Conservation (phyloP, 768 basidiomycete species). For the Phanerochaete sordida region DNA sequence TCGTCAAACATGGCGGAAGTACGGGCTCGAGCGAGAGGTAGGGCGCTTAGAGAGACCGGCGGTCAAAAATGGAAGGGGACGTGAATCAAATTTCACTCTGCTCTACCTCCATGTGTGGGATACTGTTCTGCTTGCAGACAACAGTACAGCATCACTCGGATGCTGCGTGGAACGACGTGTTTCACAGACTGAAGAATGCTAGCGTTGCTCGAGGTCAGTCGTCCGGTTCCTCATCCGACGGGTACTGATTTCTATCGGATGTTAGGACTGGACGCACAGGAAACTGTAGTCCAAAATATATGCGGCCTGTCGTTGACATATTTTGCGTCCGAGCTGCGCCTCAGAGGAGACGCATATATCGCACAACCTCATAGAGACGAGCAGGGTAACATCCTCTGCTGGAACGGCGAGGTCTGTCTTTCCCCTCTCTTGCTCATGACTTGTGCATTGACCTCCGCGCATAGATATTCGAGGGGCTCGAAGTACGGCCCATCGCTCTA, state of each 20-base stretch:
- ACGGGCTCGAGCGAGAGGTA: too few relatives aligned
- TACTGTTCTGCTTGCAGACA: constrained; percentile 40
- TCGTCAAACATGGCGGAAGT: too few relatives aligned
- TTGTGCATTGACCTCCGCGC: background rate
- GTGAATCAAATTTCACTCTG: constrained; percentile 2
- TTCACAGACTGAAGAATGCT: constrained; percentile 37
- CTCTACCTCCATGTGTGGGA: constrained; percentile 59
- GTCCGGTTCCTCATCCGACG: background rate
- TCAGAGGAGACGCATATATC: constrained; percentile 57
- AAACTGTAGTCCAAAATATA: constrained; percentile 24
- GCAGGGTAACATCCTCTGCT: constrained; percentile 63
- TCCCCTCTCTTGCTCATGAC: background rate
- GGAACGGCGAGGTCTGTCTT: constrained; percentile 74
- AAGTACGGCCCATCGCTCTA: too few relatives aligned
- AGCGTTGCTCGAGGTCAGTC: constrained; percentile 56
- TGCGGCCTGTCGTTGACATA: constrained; percentile 41
- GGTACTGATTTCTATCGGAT: background rate
- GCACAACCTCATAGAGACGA: constrained; percentile 61
- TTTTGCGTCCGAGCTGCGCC: constrained; percentile 71
- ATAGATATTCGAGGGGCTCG: constrained; percentile 76
- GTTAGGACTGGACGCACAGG: constrained; percentile 66
- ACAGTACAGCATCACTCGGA: background rate
- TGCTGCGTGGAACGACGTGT: constrained; percentile 21
- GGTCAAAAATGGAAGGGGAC: background rate
- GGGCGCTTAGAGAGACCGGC: background rate